These are phyloP conservation scores for Pluteus cervinus DNA, from an alignment of 768 basidiomycete genomes.

Conservation along the genomic window DNA sequence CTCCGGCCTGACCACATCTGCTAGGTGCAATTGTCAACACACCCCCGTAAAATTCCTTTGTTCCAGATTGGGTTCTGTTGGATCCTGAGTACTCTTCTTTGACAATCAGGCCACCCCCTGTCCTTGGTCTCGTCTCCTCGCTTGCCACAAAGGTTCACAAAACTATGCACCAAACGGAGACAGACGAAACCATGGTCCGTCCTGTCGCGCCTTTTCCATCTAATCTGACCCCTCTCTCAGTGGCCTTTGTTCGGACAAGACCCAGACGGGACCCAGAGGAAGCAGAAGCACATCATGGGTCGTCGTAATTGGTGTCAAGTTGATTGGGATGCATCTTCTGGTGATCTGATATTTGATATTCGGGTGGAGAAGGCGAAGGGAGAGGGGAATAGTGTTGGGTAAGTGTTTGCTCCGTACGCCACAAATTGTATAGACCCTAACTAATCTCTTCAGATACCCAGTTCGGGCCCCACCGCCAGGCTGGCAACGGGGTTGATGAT, in stretches of 20 bases:
- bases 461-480: slow-evolving; percentile 16
- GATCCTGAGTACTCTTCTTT: slow-evolving; percentile 2
- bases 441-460: slow-evolving; percentile 11
- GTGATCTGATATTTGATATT: slow-evolving; percentile 75
- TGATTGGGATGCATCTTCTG: slow-evolving; percentile 46
- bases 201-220: background rate
- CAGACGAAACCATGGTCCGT: slow-evolving; percentile 83
- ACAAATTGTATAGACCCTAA: background rate
- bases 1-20: slow-evolving; percentile 6
- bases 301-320: slow-evolving; percentile 84
- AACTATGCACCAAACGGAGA: slow-evolving; percentile 75
- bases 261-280: slow-evolving; percentile 68
- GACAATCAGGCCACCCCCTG: slow-evolving; percentile 53
- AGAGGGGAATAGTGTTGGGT: slow-evolving; percentile 75
- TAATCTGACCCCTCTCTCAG: slow-evolving; percentile 25
- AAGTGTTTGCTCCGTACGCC: slow-evolving; percentile 16
- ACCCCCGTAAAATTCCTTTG: slow-evolving; percentile 52
- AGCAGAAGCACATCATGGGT: slow-evolving; percentile 82
- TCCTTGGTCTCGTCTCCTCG: slow-evolving; percentile 74
- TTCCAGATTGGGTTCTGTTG: background rate
- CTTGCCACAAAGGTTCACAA: slow-evolving; percentile 79
- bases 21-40: slow-evolving; percentile 93
- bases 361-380: slow-evolving; percentile 86
- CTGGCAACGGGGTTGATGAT: slow-evolving; percentile 12
- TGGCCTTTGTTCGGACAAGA: slow-evolving; percentile 73